Evolutionary conservation across 441 rosid genomes (phyloP).

Genomic region (Eruca vesicaria): DNA sequence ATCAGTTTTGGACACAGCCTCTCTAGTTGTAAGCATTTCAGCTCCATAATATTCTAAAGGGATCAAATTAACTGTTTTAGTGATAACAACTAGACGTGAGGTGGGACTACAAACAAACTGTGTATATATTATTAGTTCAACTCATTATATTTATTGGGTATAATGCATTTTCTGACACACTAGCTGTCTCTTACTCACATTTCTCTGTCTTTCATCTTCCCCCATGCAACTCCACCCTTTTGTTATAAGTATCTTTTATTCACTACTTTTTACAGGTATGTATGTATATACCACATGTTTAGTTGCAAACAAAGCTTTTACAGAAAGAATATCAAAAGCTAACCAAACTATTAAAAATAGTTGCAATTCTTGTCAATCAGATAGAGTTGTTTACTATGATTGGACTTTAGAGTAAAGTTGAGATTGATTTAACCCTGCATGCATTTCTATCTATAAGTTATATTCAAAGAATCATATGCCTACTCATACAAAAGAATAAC

Average conservation of each 20-base stretch:
- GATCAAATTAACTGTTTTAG: not conserved
- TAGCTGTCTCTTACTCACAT: conserved; percentile 38
- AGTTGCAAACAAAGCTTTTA: not conserved
- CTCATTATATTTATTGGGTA: conserved; percentile 19
- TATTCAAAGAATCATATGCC: conserved; percentile 28
- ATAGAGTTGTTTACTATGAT: not conserved
- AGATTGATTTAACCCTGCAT: not conserved
- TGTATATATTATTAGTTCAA: not conserved
- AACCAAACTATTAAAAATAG: not conserved
- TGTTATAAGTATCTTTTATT: conserved; percentile 26
- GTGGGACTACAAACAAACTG: conserved; percentile 10
- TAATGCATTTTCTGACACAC: conserved; percentile 32
- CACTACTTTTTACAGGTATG: not conserved
- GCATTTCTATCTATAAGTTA: not conserved
- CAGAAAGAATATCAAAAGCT: not conserved
- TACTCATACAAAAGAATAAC: conserved; percentile 31
- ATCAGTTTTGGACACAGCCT: not conserved
- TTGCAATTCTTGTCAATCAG: not conserved
- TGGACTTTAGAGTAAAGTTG: not conserved
- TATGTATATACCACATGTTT: not conserved
- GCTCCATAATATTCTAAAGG: not conserved
- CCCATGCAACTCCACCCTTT: conserved; percentile 23
- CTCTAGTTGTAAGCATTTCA: not conserved
- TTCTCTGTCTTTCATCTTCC: conserved; percentile 34
- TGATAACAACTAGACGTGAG: conserved; percentile 16